Percentiles rank a stretch among this genome's conserved stretches.
phyloP scores from a whole-genome alignment of 192 early-diverging fungal species.

The Kickxella alabastrina region DNA sequence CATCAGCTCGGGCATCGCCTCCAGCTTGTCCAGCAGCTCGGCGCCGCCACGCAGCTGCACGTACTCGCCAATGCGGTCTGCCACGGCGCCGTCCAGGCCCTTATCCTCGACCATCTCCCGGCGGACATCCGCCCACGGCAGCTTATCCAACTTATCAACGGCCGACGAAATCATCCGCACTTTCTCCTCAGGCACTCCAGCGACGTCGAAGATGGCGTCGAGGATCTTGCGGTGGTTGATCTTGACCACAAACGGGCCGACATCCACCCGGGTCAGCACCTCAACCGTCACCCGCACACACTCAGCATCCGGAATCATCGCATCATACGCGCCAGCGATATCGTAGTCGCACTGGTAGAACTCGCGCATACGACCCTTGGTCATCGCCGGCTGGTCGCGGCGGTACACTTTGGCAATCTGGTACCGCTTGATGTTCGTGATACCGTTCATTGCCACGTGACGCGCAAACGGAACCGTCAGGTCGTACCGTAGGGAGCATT shows the following conservation, averaged over 20 bases:
- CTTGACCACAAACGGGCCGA: constrained; percentile 92
- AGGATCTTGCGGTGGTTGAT: constrained; percentile 96
- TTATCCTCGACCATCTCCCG: constrained; percentile 94
- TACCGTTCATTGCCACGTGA: constrained; percentile 88
- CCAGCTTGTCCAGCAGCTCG: constrained; percentile 75
- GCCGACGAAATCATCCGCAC: constrained; percentile 93
- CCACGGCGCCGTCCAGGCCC: constrained; percentile 70
- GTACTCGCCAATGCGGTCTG: constrained; percentile 91
- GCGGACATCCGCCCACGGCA: constrained; percentile 89
- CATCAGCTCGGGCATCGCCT: constrained; percentile 60
- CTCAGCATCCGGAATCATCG: constrained; percentile 98
- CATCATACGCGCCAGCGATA: constrained; percentile 89
- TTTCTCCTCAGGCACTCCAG: constrained; percentile 86
- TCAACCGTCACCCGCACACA: constrained; percentile 77
- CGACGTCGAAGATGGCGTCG: constrained; percentile 95
- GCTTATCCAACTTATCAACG: constrained; percentile 97
- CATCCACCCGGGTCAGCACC: constrained; percentile 71
- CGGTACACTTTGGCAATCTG: constrained; percentile 99
- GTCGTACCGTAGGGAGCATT: constrained; percentile 94
- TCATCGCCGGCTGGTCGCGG: constrained; percentile 96
- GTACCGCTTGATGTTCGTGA: constrained; percentile 89
- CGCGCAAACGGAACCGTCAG: constrained; percentile 97
- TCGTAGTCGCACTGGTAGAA: constrained; percentile 99
- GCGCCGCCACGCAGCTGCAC: constrained; percentile 74
- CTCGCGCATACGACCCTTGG: constrained; percentile 98